Base-by-base conservation (phyloP, 2,329 filamentous ascomycete genomes). In the Aschersonia sp. region DNA sequence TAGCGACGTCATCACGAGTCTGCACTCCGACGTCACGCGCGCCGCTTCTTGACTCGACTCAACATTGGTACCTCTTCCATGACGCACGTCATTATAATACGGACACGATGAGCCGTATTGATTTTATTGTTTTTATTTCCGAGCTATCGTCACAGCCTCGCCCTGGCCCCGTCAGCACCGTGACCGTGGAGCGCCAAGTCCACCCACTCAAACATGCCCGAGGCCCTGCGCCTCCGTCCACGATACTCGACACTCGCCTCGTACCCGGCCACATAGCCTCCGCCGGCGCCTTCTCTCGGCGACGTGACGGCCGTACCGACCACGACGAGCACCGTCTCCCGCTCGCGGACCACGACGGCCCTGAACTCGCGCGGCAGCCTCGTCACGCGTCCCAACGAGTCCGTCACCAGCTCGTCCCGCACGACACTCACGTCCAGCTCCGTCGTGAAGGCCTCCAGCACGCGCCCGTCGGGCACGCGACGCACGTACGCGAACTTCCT, bases 201-300 rank as follows among this genome's bases (percentile, higher is more conserved):
- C 43, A 44, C 43, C 43, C 43, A 44, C 43, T 44, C 43, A 44
- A 44, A 44, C 43, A 44, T 44, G 2, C 43, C 43, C 29, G 12
- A 44, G n/a, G 20, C 43, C 5, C 30, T 31, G 12, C 29, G 9
- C 43, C 31, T 5, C 43, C 30, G 9, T n/a, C 20, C 43, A 1
- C 30, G 9, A 44, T 44, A 44, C 30, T 31, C 30, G 12, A 44
- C 29, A 7, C 9, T 9, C 9, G 43, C 43, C n/a, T 30, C 20
- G 30, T 44, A 44, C 43, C 43, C 43, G n/a, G 28, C 43, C 29
- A 44, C 43, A n/a, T 30, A 44, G 12, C 43, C 43, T 9, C 43
- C 30, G 9, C 43, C 43, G 28, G 43, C 43, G 9, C 43, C 43
- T 9, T 29, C 20, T n/a, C 43, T 44, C 43, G 31, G 30, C 20